Evolutionary conservation across 768 basidiomycete species (phyloP).

Genomic region (Rhodotorula taiwanensis): DNA sequence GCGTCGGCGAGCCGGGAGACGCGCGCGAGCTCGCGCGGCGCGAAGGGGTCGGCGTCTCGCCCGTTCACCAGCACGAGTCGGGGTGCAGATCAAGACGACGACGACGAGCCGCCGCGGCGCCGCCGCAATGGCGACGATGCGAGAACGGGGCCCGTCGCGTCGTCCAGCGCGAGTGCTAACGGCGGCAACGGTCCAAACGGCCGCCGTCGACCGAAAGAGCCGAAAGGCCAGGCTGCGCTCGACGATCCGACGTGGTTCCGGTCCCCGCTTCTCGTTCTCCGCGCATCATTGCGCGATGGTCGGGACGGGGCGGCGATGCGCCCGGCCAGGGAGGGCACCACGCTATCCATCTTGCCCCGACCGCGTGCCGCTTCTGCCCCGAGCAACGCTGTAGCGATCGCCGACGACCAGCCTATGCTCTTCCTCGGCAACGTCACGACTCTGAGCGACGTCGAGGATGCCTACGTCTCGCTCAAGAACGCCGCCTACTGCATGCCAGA

Average conservation of each 20-base stretch:
- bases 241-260: slow-evolving; percentile 17
- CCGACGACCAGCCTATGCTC: too few relatives aligned
- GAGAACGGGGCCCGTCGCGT: neutral
- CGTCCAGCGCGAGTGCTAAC: neutral
- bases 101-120: neutral
- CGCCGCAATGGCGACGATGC: neutral
- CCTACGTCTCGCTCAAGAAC: slow-evolving; percentile 20
- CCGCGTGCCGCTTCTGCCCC: neutral
- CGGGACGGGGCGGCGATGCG: neutral
- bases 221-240: neutral
- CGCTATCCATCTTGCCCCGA: neutral
- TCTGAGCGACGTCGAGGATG: slow-evolving; percentile 29
- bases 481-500: slow-evolving; percentile 18
- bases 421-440: slow-evolving; percentile 1
- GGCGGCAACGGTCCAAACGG: neutral
- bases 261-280: slow-evolving; percentile 17
- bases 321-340: neutral
- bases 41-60: too few relatives aligned
- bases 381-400: too few relatives aligned
- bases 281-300: slow-evolving; percentile 13
- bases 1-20: too few relatives aligned
- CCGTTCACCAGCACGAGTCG: neutral
- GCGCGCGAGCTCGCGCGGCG: neutral
- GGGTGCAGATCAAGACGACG: neutral
- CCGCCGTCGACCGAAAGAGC: neutral